A percentile compares a stretch with the other conserved stretches of the same genome.
Evolutionary conservation across 371 early-diverging fungal species (phyloP).

Genomic region (Mucor piriformis): DNA sequence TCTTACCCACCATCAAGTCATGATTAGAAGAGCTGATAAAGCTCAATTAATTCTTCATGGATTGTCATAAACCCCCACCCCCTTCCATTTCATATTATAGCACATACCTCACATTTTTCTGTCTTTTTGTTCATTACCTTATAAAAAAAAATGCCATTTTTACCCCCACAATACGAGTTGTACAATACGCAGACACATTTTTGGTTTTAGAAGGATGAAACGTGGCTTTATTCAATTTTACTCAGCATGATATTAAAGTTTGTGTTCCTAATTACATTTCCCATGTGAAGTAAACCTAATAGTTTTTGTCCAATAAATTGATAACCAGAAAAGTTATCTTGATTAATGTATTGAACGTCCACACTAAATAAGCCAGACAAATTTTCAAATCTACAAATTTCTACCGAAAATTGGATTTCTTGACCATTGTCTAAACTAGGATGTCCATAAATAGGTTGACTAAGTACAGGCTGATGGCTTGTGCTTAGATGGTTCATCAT

Average conservation of each 20-base stretch:
- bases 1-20: constrained; percentile 3
- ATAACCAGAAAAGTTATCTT: constrained; percentile 88
- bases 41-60: constrained; percentile 46
- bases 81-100: background rate
- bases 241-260: constrained; percentile 16
- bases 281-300: constrained; percentile 57
- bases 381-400: constrained; percentile 88
- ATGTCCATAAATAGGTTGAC: constrained; percentile 88
- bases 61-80: constrained; percentile 15
- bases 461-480: background rate
- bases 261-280: constrained; percentile 20
- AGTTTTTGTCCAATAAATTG: constrained; percentile 83
- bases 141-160: background rate
- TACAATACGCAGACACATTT: background rate
- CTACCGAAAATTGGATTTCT: constrained; percentile 81
- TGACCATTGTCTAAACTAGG: constrained; percentile 78
- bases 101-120: background rate
- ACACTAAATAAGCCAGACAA: constrained; percentile 84
- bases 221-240: background rate
- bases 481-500: constrained; percentile 2
- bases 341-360: constrained; percentile 63
- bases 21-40: constrained; percentile 31
- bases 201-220: background rate
- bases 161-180: background rate
- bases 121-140: background rate